Evolutionary conservation across 192 early-diverging fungal species (phyloP).

Genomic region (Endogone sp.): DNA sequence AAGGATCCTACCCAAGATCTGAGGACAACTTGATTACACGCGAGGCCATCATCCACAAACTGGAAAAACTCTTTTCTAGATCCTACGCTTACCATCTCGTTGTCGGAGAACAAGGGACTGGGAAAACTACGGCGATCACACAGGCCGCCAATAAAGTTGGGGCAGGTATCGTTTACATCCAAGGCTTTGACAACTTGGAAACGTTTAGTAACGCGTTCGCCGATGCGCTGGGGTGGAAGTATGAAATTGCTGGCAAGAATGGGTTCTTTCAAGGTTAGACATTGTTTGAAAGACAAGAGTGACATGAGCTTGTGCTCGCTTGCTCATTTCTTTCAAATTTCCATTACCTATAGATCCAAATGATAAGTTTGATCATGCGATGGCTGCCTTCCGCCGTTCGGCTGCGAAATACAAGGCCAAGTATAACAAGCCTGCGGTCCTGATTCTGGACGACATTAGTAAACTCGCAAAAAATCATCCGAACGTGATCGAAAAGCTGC

Average conservation of each 20-base stretch:
- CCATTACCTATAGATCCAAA: conserved; percentile 8
- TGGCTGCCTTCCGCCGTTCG: conserved; percentile 2
- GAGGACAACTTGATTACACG: no score
- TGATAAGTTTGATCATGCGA: conserved; percentile 1
- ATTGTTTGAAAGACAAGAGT: no score
- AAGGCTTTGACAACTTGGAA: neutral
- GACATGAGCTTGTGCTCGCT: no score
- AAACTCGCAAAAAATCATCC: conserved; percentile 7
- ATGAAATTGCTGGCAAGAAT: neutral
- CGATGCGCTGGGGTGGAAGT: conserved; percentile 4
- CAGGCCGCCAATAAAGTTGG: conserved; percentile 5
- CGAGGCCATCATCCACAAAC: no score
- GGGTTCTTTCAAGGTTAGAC: conserved; percentile 1
- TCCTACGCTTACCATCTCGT: conserved; percentile 4
- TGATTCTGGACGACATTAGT: conserved; percentile 17
- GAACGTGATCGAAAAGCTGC: conserved; percentile 8
- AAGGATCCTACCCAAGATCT: no score
- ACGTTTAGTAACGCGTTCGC: no score
- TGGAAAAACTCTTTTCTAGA: no score
- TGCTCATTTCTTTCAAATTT: no score
- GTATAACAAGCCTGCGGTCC: conserved; percentile 13
- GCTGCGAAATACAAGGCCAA: conserved; percentile 15
- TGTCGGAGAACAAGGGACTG: conserved; percentile 9
- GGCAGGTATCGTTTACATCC: no score
- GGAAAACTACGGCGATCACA: conserved; percentile 9